Evolutionary conservation across 257 asterid genomes (phyloP).

Genomic region (Forsythia suspensa): DNA sequence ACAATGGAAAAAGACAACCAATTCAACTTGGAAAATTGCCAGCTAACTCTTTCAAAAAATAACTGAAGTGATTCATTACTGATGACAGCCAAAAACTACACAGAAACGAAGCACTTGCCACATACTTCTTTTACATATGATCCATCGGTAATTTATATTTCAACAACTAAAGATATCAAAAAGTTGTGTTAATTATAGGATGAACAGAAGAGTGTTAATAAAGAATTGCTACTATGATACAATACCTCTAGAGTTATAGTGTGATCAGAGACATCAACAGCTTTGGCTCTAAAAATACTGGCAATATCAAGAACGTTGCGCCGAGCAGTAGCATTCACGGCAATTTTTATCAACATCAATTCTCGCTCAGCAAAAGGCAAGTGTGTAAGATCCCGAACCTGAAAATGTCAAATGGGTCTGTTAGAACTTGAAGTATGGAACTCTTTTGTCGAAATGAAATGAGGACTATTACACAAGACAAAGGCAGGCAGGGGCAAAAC

Average conservation of each 20-base stretch:
- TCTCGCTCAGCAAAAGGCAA: slow-evolving; percentile 94
- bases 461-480: no score
- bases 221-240: slow-evolving; percentile 9
- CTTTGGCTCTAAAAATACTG: slow-evolving; percentile 95
- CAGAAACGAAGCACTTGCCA: neutral
- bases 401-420: slow-evolving; percentile 10
- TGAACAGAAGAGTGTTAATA: neutral
- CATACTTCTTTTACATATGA: neutral
- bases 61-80: neutral
- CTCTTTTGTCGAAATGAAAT: no score
- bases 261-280: slow-evolving; percentile 97
- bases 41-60: neutral
- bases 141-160: neutral
- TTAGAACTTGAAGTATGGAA: no score
- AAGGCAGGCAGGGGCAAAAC: no score
- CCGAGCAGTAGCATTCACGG: slow-evolving; percentile 89
- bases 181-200: neutral
- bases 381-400: slow-evolving; percentile 89
- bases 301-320: slow-evolving; percentile 96
- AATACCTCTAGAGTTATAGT: slow-evolving; percentile 93
- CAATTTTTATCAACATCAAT: slow-evolving; percentile 82
- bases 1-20: neutral
- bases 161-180: slow-evolving; percentile 2
- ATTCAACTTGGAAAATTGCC: neutral
- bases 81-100: neutral